phyloP scores from a whole-genome alignment of 2,329 filamentous ascomycete genomes.

The Paraconiothyrium sp. region DNA sequence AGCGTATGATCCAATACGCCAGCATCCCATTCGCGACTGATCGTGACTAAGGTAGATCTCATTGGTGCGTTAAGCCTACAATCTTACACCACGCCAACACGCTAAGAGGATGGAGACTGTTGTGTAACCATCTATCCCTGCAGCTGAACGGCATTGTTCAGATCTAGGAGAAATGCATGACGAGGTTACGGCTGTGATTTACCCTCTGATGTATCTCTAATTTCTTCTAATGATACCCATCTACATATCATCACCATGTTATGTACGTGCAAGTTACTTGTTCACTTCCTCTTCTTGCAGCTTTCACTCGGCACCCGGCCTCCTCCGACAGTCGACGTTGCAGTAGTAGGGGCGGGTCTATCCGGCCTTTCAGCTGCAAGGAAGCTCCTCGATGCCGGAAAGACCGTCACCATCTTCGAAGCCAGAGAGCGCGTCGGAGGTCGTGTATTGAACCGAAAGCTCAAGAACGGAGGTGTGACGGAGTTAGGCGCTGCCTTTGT shows the following conservation, averaged over 20 bases:
- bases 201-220: neutral
- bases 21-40: too few species aligned
- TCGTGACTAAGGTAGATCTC: too few species aligned
- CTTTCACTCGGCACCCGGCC: neutral
- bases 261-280: neutral
- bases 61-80: too few species aligned
- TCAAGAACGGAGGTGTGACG: neutral
- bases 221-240: neutral
- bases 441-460: neutral
- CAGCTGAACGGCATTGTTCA: too few species aligned
- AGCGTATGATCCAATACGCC: too few species aligned
- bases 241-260: neutral
- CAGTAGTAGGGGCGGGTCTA: neutral
- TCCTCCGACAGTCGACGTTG: neutral
- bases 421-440: slow-evolving; percentile 1
- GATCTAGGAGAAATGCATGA: neutral
- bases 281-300: neutral
- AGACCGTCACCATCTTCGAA: slow-evolving; percentile 1
- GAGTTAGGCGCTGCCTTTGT: neutral
- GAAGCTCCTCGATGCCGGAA: neutral
- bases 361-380: neutral
- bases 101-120: neutral
- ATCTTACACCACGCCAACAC: neutral
- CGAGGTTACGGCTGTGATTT: neutral
- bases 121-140: neutral